Base-by-base conservation (phyloP, 371 early-diverging fungal species). In the Ordospora pajunii region DNA sequence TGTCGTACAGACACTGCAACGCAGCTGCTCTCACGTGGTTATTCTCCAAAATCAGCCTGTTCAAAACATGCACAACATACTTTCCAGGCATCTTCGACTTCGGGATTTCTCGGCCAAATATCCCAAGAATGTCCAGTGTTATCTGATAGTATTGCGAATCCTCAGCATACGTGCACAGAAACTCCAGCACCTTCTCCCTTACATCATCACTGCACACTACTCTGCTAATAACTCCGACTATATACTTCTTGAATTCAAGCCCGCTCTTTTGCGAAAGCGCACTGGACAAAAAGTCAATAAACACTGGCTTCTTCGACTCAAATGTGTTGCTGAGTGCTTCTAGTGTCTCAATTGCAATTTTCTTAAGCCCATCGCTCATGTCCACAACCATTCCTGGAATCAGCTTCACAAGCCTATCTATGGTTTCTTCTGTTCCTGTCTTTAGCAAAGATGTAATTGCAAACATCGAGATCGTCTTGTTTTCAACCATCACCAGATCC, bases 31-130 rank as follows among this genome's bases (percentile, higher is more conserved):
- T 75, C 32, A 83, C 80, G 37, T 81, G 76, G 50, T 73, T 52
- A 52, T 81, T 81, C 32, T 84, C 85, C 27, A 84, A 54, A 53
- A 83, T 83, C 11, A 82, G 66, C 73, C 85, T 73, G 50, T 84
- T 84, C 67, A 79, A 70, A 32, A 84, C 68, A 70, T 78, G 81
- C 8, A 81, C 44, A 12, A 75, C 27, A 75, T 81, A 70, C 45
- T 79, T 76, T 19, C 78, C 48, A 66, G 23, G 27, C 7, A 73
- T 66, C 12, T 65, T 62, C 1, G 58, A 58, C 58, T 53, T 71
- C 42, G 63, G 65, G 12, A 81, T 64, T 23, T 78, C 50, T 40
- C 58, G 54, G 1, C 80, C 51, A 25, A 84, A 40, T 40, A 81
- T 70, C 21, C 82, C 82, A 21, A 84, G 70, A 37, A 83, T 79